phyloP scores from a whole-genome alignment of 163 green algal species.

The Volvox carteri region DNA sequence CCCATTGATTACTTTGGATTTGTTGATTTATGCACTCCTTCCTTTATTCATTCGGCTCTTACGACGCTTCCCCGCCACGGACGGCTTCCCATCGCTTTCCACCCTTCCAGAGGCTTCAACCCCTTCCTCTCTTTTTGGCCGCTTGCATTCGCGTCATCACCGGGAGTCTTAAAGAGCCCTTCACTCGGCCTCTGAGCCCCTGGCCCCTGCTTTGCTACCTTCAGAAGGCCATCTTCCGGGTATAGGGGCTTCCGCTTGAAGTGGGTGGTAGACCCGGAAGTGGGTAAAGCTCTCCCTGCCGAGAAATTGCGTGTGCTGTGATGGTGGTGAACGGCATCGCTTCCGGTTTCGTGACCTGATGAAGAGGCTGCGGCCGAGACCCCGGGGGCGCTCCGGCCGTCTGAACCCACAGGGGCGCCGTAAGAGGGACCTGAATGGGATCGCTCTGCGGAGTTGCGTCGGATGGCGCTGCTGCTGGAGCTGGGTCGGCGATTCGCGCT shows the following conservation, averaged over 20 bases:
- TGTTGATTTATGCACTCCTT: no score
- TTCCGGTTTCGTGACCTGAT: neutral
- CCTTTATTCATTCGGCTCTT: no score
- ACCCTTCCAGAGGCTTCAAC: no score
- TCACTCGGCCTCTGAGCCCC: neutral
- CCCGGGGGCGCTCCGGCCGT: neutral
- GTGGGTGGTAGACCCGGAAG: neutral
- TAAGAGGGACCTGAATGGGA: no score
- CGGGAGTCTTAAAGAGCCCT: neutral
- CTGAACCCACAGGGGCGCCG: neutral
- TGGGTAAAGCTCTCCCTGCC: neutral
- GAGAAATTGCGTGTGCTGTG: conserved; percentile 23
- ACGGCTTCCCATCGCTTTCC: no score
- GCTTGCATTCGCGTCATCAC: neutral
- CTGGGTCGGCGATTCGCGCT: neutral
- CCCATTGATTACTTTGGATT: no score
- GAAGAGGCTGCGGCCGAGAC: neutral
- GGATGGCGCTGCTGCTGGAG: conserved; percentile 19
- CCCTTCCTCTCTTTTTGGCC: neutral
- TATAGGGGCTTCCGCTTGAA: conserved; percentile 40
- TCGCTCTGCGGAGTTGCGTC: no score
- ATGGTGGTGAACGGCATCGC: neutral
- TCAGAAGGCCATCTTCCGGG: conserved; percentile 33
- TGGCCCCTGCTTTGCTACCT: conserved; percentile 24
- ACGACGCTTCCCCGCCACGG: no score